phyloP scores from a whole-genome alignment of 176 grass and related monocot genomes.

The Stipa capillata region DNA sequence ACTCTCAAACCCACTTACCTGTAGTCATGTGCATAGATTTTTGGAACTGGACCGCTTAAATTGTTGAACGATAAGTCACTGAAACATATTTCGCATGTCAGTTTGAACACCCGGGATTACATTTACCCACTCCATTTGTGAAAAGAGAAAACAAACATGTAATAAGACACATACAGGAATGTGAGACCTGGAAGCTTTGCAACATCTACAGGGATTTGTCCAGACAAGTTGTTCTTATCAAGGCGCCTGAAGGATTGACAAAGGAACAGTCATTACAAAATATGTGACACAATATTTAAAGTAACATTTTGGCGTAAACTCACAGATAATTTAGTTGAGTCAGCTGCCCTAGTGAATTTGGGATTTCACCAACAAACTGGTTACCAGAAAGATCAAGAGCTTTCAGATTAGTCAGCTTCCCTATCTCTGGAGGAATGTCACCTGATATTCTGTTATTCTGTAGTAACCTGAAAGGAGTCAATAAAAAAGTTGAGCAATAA shows the following conservation, averaged over 20 bases:
- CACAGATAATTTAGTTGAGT: conserved; percentile 84
- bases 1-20: conserved; percentile 37
- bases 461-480: conserved; percentile 53
- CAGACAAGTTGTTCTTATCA: conserved; percentile 82
- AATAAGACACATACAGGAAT: conserved; percentile 77
- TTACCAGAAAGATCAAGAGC: conserved; percentile 93
- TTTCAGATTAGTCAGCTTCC: conserved; percentile 66
- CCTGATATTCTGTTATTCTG: conserved; percentile 95
- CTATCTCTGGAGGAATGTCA: conserved; percentile 71
- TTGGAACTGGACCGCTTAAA: conserved; percentile 70
- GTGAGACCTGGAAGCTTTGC: conserved; percentile 86
- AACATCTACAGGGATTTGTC: conserved; percentile 65
- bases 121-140: neutral
- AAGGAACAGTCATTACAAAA: conserved; percentile 23
- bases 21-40: conserved; percentile 89
- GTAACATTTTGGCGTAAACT: conserved; percentile 22
- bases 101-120: conserved; percentile 10
- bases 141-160: conserved; percentile 13
- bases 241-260: conserved; percentile 60
- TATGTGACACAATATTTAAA: conserved; percentile 1
- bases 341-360: conserved; percentile 67
- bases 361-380: conserved; percentile 77
- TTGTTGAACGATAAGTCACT: conserved; percentile 97
- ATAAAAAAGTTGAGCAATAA: neutral
- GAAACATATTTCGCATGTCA: conserved; percentile 38